Base-by-base conservation (phyloP, 331 rosid species). In the Quercus tomentella region DNA sequence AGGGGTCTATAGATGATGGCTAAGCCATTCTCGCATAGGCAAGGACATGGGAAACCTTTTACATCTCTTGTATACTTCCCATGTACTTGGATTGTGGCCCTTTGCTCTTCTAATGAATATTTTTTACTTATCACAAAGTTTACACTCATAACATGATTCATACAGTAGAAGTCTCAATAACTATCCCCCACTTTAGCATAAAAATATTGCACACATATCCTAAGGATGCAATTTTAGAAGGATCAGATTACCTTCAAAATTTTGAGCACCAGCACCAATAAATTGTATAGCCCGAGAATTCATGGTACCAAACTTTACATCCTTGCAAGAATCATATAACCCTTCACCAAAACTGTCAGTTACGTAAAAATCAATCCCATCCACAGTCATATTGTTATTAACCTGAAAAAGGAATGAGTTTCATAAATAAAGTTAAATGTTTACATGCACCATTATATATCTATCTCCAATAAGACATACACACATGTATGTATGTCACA, bases 291-390 rank as follows among this genome's bases (percentile, higher is more conserved):
- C 99, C 67, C 85, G 89, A 83, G 99, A 88, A 83, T 96, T 96
- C 90, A 80, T 84, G 74, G 96, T 90, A 79, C 99, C 99, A 82
- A 90, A 96, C 79, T 93, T 96, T 65, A 96, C 99, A 70, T 96
- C 98, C 84, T 93, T 96, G 94, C 99, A 96, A 72, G 99, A 96
- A 74, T 93, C 88, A 70, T 88, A 96, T 78, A 96, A 83, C 76
- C 98, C 96, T 89, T 90, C 94, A 81, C 99, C 99, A 88, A 91
- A 96, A 82, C 91, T 82, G 80, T 93, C 98, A 79, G 86, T 85
- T 61, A 87, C 70, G 82, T 84, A 89, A 88, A 80, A 96, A 75
- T 96, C 93, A 84, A 96, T 96, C 84, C 91, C 97, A 80, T 89
- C 86, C 76, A 93, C 98, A 16, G 97, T 90, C 88, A 81, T 80